Percentiles rank a stretch among this genome's conserved stretches.
Conservation (phyloP, 164 flowering plant genomes). For the Magnolia officinalis region DNA sequence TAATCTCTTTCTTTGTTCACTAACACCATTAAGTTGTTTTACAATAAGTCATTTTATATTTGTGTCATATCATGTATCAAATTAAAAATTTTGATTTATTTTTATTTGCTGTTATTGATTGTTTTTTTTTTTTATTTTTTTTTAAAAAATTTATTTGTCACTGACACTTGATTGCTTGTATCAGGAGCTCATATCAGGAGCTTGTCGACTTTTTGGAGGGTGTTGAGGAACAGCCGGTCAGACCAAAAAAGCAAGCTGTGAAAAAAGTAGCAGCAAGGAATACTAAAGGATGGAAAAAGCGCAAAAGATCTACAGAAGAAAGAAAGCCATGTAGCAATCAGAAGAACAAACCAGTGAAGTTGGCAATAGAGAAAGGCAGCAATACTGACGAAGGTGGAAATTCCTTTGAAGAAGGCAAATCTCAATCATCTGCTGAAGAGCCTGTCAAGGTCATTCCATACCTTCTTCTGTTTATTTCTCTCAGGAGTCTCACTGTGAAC, state of each 20-base stretch:
- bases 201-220: too few relatives aligned
- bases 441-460: constrained; percentile 43
- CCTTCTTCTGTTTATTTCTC: background rate
- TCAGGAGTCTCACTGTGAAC: background rate
- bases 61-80: too few relatives aligned
- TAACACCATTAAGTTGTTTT: too few relatives aligned
- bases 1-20: too few relatives aligned
- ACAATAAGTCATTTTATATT: too few relatives aligned
- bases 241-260: constrained; percentile 41
- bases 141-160: too few relatives aligned
- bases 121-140: too few relatives aligned
- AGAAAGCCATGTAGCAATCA: constrained; percentile 37
- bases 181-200: too few relatives aligned
- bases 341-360: constrained; percentile 35
- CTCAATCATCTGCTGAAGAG: constrained; percentile 63
- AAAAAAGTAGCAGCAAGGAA: constrained; percentile 34
- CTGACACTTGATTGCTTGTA: background rate
- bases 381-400: constrained; percentile 47
- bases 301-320: constrained; percentile 43
- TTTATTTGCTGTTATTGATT: too few relatives aligned
- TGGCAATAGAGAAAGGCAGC: constrained; percentile 20
- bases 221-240: constrained; percentile 20
- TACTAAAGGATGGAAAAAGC: constrained; percentile 42
- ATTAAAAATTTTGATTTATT: too few relatives aligned
- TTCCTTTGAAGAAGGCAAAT: constrained; percentile 46